These are phyloP conservation scores for Allium cepa DNA, from an alignment of 106 monocot genomes.

Conservation along the genomic window DNA sequence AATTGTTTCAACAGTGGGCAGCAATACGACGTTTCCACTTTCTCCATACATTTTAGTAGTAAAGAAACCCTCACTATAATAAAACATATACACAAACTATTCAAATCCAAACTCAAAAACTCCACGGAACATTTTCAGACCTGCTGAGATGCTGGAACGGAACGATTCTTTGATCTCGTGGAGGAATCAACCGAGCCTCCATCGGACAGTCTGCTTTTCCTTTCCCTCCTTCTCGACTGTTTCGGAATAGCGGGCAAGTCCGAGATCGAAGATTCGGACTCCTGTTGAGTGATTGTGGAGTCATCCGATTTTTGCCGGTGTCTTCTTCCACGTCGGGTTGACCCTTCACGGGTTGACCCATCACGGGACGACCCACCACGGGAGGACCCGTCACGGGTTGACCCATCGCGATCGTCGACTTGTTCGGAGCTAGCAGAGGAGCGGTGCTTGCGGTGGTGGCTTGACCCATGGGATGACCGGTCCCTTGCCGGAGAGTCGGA, in stretches of 20 bases:
- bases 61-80: background rate
- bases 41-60: too few relatives aligned
- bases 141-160: background rate
- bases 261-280: too few relatives aligned
- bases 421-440: background rate
- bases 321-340: background rate
- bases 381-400: background rate
- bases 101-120: background rate
- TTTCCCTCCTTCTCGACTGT: background rate
- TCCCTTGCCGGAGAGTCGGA: background rate
- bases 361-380: background rate
- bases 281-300: background rate
- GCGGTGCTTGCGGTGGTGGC: slow-evolving; percentile 4
- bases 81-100: background rate
- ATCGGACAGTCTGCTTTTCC: slow-evolving; percentile 5
- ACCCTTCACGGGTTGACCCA: background rate
- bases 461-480: background rate
- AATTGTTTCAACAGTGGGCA: too few relatives aligned
- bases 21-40: too few relatives aligned
- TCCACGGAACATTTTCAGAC: background rate
- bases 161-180: background rate
- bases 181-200: background rate
- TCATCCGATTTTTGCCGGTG: background rate
- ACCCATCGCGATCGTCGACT: too few relatives aligned
- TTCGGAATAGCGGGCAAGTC: slow-evolving; percentile 4